Conservation (phyloP, 2,329 filamentous ascomycete genomes). For the Acephala macrosclerotiorum region DNA sequence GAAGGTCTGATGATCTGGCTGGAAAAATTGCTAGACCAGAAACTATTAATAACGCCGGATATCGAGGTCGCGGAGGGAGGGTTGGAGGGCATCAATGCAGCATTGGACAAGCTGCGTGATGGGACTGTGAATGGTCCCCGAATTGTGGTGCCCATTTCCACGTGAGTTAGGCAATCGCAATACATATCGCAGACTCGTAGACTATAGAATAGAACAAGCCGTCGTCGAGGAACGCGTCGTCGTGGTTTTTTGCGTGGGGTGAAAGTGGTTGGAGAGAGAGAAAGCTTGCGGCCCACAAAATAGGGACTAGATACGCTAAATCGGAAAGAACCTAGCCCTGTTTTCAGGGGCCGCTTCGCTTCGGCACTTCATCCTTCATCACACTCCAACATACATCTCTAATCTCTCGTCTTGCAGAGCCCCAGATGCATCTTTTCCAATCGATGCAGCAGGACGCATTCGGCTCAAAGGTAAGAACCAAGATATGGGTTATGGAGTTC, state of each 20-base stretch:
- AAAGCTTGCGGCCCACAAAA: not conserved
- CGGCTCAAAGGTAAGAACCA: not conserved
- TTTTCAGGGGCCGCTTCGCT: not conserved
- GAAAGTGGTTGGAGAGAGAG: not conserved
- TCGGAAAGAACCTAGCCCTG: not conserved
- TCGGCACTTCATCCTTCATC: not conserved
- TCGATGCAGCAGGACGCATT: not conserved
- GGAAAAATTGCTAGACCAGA: constrained; percentile 65
- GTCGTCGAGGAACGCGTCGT: not conserved
- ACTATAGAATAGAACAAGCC: not conserved
- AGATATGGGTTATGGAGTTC: not conserved
- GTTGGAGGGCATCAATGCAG: constrained; percentile 70
- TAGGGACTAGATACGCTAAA: not conserved
- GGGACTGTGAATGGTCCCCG: constrained; percentile 73
- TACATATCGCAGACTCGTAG: not conserved
- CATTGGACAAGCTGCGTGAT: constrained; percentile 69
- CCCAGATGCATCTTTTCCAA: not conserved
- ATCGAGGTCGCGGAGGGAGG: constrained; percentile 71
- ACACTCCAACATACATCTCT: not conserved
- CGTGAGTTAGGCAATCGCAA: not conserved
- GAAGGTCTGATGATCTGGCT: constrained; percentile 70
- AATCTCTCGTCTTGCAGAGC: not conserved
- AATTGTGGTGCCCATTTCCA: constrained; percentile 61
- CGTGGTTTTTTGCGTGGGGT: not conserved
- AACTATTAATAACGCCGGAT: constrained; percentile 64